Percentiles rank a stretch among this genome's conserved stretches.
These are phyloP conservation scores for Rhizopogon rudus DNA, from an alignment of 768 basidiomycete species.

Conservation along the genomic window DNA sequence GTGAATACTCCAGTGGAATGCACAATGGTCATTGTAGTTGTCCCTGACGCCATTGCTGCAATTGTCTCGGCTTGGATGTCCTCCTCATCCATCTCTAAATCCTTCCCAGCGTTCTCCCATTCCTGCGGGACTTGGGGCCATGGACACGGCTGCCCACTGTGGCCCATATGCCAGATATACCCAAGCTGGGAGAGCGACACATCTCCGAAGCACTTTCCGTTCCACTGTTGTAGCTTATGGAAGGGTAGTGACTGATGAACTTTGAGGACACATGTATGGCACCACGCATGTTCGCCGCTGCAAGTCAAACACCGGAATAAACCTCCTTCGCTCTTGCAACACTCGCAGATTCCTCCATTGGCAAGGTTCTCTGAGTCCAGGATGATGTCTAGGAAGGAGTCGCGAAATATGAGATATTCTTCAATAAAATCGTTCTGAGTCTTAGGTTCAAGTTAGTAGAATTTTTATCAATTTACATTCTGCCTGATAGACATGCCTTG, in stretches of 20 bases:
- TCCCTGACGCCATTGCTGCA: too few relatives aligned
- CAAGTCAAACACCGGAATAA: background rate
- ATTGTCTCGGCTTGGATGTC: too few relatives aligned
- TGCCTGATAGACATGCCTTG: background rate
- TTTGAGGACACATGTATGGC: background rate
- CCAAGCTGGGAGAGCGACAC: conserved; percentile 16
- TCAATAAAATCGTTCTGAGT: conserved; percentile 4
- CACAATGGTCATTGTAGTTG: background rate
- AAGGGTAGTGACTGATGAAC: conserved; percentile 4
- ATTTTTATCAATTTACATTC: background rate
- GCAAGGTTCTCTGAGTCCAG: background rate
- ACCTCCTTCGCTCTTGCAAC: background rate
- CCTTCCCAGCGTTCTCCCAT: background rate
- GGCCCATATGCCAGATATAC: conserved; percentile 15
- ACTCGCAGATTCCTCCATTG: background rate
- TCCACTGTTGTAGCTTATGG: conserved; percentile 18
- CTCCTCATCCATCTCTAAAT: background rate
- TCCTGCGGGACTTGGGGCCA: background rate
- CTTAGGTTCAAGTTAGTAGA: background rate
- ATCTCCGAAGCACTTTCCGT: conserved; percentile 8
- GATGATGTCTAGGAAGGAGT: background rate
- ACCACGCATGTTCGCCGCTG: conserved; percentile 2
- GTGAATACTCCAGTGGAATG: conserved; percentile 1
- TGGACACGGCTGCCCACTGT: conserved; percentile 15
- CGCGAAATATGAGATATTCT: background rate